Conservation (phyloP, 164 flowering plant genomes). For the Piper longum region DNA sequence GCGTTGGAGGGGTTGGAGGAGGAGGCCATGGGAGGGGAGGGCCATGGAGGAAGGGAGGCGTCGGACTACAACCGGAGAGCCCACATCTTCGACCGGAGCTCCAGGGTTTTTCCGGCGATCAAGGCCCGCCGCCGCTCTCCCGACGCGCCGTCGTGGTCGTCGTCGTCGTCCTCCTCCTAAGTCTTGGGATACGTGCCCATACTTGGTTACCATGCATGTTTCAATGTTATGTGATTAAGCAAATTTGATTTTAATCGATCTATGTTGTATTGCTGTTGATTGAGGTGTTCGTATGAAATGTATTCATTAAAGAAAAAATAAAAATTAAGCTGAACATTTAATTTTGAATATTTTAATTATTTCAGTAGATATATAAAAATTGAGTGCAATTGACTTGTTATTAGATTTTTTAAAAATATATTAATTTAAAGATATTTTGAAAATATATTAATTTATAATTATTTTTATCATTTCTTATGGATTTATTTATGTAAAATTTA, state of each 20-base stretch:
- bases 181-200: no score
- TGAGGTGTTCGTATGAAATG: no score
- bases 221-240: not conserved
- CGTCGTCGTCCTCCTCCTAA: no score
- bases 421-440: no score
- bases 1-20: conserved; percentile 43
- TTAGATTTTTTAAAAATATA: no score
- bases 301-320: not conserved
- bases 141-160: not conserved
- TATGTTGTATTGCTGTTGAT: no score
- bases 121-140: conserved; percentile 6
- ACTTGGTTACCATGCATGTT: not conserved
- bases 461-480: no score
- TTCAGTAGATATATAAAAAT: no score
- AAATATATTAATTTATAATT: no score
- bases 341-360: no score
- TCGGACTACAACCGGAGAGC: conserved; percentile 61
- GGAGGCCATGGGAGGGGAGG: conserved; percentile 56
- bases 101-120: conserved; percentile 50
- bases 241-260: not conserved
- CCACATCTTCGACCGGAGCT: conserved; percentile 40
- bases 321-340: not conserved
- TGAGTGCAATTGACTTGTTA: no score
- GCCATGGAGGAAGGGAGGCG: conserved; percentile 34
- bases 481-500: no score